Conservation (phyloP, 2,329 filamentous ascomycete species). For the Metarhizium album region DNA sequence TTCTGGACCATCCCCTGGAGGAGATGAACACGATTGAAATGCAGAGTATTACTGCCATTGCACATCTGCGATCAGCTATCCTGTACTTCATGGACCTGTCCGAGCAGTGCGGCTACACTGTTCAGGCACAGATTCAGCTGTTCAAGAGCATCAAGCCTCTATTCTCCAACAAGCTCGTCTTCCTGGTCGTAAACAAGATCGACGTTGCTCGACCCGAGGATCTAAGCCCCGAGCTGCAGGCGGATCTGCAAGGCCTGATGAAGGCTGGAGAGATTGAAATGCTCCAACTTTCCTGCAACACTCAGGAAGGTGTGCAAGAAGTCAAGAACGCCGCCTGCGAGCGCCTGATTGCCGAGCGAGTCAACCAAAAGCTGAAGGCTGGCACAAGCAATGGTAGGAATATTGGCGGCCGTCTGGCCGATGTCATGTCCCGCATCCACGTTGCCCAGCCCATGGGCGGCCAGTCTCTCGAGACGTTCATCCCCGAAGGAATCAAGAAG, state of each 20-base stretch:
- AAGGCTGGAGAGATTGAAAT: conserved; percentile 87
- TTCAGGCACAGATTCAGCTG: conserved; percentile 83
- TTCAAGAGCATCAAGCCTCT: conserved; percentile 96
- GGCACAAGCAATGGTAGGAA: conserved; percentile 67
- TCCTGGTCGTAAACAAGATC: conserved; percentile 97
- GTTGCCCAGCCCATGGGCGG: conserved; percentile 89
- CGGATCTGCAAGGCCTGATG: conserved; percentile 66
- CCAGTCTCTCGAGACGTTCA: conserved; percentile 66
- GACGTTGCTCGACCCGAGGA: conserved; percentile 84
- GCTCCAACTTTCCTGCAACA: conserved; percentile 88
- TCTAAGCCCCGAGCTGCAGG: conserved; percentile 66
- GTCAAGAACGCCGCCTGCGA: conserved; percentile 95
- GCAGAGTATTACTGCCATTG: conserved; percentile 95
- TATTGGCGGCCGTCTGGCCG: conserved; percentile 71
- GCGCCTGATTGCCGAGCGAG: conserved; percentile 81
- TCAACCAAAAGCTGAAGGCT: conserved; percentile 92
- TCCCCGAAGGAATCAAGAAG: conserved; percentile 73
- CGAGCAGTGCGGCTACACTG: conserved; percentile 92
- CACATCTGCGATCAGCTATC: conserved; percentile 88
- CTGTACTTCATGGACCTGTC: conserved; percentile 98
- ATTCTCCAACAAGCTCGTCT: conserved; percentile 95
- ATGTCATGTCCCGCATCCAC: conserved; percentile 89
- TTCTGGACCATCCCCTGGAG: conserved; percentile 91
- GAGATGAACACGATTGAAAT: conserved; percentile 99
- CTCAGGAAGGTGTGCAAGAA: conserved; percentile 83